A percentile compares a stretch with the other conserved stretches of the same genome.
Conservation (phyloP, 2,329 filamentous ascomycete species). For the Xylaria sp. region DNA sequence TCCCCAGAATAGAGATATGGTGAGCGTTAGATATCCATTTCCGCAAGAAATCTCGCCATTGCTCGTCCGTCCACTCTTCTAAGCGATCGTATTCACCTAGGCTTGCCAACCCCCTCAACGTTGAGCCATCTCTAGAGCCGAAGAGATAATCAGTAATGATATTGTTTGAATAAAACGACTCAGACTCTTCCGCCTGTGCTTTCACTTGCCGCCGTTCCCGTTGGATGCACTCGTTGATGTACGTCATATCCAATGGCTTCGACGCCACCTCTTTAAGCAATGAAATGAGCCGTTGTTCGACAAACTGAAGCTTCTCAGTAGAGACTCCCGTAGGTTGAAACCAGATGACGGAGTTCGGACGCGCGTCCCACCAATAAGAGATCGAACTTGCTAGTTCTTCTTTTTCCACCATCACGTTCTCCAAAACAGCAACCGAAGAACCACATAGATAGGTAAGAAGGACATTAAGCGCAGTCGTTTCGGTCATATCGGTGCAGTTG, state of each 20-base stretch:
- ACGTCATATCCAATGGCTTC: conserved; percentile 87
- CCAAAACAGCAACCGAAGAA: conserved; percentile 90
- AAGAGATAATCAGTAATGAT: conserved; percentile 95
- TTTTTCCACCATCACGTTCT: conserved; percentile 91
- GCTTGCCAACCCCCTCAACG: conserved; percentile 67
- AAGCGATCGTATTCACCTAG: conserved; percentile 73
- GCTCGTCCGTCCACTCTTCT: conserved; percentile 79
- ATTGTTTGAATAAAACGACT: conserved; percentile 82
- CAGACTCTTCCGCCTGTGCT: conserved; percentile 82
- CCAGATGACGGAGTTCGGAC: conserved; percentile 85
- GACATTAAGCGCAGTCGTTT: conserved; percentile 79
- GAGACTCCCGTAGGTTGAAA: conserved; percentile 88
- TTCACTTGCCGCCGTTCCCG: conserved; percentile 84
- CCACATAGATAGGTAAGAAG: conserved; percentile 88
- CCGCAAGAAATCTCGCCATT: conserved; percentile 85
- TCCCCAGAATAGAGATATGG: conserved; percentile 88
- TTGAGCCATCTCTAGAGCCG: conserved; percentile 84
- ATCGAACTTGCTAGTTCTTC: conserved; percentile 92
- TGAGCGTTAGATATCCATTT: conserved; percentile 87
- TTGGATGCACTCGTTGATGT: conserved; percentile 87
- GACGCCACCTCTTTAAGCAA: conserved; percentile 82
- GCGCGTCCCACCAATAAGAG: conserved; percentile 79
- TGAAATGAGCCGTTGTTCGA: conserved; percentile 86
- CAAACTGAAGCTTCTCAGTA: conserved; percentile 83
- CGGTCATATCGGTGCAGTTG: conserved; percentile 74